Evolutionary conservation across 1,284 basidiomycete genomes (phyloP).

Genomic region (Apiotrichum veenhuisii): DNA sequence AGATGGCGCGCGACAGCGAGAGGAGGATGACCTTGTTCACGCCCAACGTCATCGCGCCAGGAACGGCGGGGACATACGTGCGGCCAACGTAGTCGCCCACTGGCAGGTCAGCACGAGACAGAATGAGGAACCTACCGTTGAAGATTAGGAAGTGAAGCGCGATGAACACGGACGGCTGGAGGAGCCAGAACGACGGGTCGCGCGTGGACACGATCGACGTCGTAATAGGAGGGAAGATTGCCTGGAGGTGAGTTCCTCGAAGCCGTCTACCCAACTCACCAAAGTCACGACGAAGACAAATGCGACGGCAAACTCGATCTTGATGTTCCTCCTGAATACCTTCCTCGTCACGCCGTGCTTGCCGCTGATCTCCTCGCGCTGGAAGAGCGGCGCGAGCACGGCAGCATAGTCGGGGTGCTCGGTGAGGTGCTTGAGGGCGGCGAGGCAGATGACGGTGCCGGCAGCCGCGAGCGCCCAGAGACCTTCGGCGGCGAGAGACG

Average conservation of each 20-base stretch:
- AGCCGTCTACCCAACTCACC: conserved; percentile 56
- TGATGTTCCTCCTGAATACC: conserved; percentile 58
- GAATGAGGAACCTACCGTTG: conserved; percentile 52
- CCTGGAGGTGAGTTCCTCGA: conserved; percentile 50
- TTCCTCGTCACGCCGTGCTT: conserved; percentile 20
- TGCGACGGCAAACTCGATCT: conserved; percentile 67
- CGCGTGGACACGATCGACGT: conserved; percentile 66
- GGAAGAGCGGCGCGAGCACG: conserved; percentile 21
- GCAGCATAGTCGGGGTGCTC: conserved; percentile 27
- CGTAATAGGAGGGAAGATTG: conserved; percentile 80
- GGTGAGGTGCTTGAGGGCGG: conserved; percentile 28
- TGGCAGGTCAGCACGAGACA: conserved; percentile 49
- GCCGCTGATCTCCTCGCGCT: conserved; percentile 13
- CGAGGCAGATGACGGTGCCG: conserved; percentile 27
- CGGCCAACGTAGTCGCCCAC: conserved; percentile 74
- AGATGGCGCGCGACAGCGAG: conserved; percentile 64
- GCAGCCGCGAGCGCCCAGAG: conserved; percentile 39
- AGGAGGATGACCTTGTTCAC: conserved; percentile 39
- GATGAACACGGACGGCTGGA: conserved; percentile 47
- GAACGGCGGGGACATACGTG: conserved; percentile 63
- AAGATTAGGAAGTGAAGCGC: conserved; percentile 50
- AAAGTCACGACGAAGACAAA: conserved; percentile 75
- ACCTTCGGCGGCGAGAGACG: conserved; percentile 34
- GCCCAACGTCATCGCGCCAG: conserved; percentile 47
- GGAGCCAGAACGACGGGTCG: conserved; percentile 43